Base-by-base conservation (phyloP, 2,329 filamentous ascomycete species). In the Pyrenophora seminiperda region DNA sequence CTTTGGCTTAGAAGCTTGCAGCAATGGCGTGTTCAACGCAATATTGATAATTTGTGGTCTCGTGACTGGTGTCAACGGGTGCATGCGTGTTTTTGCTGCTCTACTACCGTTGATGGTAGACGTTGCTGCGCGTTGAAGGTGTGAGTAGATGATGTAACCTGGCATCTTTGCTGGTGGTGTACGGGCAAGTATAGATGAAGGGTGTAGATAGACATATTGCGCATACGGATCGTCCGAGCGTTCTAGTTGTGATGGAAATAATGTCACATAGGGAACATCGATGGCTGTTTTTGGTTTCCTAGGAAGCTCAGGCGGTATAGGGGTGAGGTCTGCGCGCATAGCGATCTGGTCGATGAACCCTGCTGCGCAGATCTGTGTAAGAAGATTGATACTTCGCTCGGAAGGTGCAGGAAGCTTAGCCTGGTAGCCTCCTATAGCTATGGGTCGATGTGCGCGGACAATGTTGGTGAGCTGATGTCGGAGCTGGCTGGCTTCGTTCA, bases 271-370 rank as follows among this genome's bases (percentile, higher is more conserved):
- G 0, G 93, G 89, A 2, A 97, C 89, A 61, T 97, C 91, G 58
- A 94, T 95, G 1, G 92, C 89, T n/a, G 91, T 84, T 41, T 84
- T 85, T 0, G 92, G 90, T 54, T 89, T 90, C 14, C 87, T 81
- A 2, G 63, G 52, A 1, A 73, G 57, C 11, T 70, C 67, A 1
- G 69, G 67, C 0, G 90, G 89, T 10, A 81, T 81, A 0, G 91
- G 90, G 0, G 90, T 81, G n/a, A 91, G 78, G 72, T 99, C 93
- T 3, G 90, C 90, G 53, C 94, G 89, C 61, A 97, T 91, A 37
- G 94, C 94, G 32, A 99, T 83, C 61, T 97, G 89, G 73, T 99
- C 94, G 65, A 97, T 85, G 76, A 97, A 97, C 1, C 93, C 94
- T 0, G 91, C 88, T 0, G 93, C 90, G 17, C 90, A 86, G 76